These are phyloP conservation scores for Globisporangium perplexum DNA, from an alignment of 352 stramenopile species.

Conservation along the genomic window DNA sequence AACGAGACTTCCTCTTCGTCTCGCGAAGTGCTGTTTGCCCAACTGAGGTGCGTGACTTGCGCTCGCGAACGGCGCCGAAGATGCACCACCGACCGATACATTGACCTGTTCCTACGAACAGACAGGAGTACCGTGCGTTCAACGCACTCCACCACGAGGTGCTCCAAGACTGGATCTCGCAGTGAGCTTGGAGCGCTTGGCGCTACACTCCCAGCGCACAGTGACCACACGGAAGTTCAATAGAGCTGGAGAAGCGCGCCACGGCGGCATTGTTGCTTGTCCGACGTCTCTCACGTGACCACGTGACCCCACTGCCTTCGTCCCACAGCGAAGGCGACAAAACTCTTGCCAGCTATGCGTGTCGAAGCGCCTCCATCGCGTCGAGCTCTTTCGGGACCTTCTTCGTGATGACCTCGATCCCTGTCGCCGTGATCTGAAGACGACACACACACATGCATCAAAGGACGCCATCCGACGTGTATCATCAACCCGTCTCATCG, in stretches of 20 bases:
- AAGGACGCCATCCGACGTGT: not conserved
- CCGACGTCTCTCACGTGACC: not conserved
- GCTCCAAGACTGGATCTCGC: conserved; percentile 32
- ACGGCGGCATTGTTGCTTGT: not conserved
- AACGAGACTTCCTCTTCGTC: not conserved
- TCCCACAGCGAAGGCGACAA: not conserved
- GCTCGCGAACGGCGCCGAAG: not conserved
- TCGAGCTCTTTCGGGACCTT: conserved; percentile 64
- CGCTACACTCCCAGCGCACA: not conserved
- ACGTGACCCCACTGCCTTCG: not conserved
- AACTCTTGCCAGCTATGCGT: conserved; percentile 1
- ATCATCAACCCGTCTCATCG: not conserved
- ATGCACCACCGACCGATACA: not conserved
- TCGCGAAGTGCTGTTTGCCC: conserved; percentile 3
- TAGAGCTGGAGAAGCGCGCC: not conserved
- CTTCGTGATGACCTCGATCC: conserved; percentile 70
- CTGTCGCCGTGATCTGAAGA: conserved; percentile 58
- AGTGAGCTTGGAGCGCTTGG: not conserved
- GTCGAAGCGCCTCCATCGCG: conserved; percentile 57
- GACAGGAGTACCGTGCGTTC: conserved; percentile 42
- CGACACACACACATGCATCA: conserved; percentile 2
- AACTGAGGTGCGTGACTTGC: conserved; percentile 4
- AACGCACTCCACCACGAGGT: conserved; percentile 37
- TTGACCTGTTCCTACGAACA: conserved; percentile 2
- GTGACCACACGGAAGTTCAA: not conserved